Evolutionary conservation across 306 rosid species (phyloP).

Genomic region (Malus fusca): DNA sequence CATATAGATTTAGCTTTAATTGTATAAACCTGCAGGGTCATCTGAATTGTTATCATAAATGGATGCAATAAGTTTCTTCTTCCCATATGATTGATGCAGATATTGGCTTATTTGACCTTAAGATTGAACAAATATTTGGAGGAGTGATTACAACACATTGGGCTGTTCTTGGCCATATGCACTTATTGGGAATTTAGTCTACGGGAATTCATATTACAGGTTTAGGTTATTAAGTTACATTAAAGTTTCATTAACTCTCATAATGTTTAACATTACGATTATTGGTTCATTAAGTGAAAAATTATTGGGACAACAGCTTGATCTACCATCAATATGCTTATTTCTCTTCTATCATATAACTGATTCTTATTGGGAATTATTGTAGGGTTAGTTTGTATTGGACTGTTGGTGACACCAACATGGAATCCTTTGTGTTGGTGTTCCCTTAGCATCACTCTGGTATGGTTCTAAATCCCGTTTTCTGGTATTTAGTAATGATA

Average conservation of each 20-base stretch:
- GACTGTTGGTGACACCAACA: constrained; percentile 89
- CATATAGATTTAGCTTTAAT: constrained; percentile 15
- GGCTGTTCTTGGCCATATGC: constrained; percentile 14
- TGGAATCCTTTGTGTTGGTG: constrained; percentile 85
- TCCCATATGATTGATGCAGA: constrained; percentile 21
- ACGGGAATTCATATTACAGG: constrained; percentile 5
- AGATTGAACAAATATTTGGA: constrained; percentile 9
- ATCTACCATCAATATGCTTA: constrained; percentile 43
- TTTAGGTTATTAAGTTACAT: constrained; percentile 22
- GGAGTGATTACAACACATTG: constrained; percentile 13
- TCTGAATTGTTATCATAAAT: constrained; percentile 10
- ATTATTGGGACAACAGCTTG: constrained; percentile 46
- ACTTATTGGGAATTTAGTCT: constrained; percentile 21
- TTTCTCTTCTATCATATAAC: constrained; percentile 57
- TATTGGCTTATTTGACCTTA: constrained; percentile 17
- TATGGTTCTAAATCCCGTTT: constrained; percentile 85
- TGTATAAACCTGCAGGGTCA: constrained; percentile 18
- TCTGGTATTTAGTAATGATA: constrained; percentile 46
- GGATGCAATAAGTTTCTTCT: constrained; percentile 16
- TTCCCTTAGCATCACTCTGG: constrained; percentile 77
- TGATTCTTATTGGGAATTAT: constrained; percentile 73
- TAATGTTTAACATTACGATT: constrained; percentile 18
- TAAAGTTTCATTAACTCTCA: constrained; percentile 19
- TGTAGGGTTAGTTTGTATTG: constrained; percentile 91
- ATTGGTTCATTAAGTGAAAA: constrained; percentile 20